Base-by-base conservation (phyloP, 1,284 basidiomycete species). In the Rhodotorula sp. region DNA sequence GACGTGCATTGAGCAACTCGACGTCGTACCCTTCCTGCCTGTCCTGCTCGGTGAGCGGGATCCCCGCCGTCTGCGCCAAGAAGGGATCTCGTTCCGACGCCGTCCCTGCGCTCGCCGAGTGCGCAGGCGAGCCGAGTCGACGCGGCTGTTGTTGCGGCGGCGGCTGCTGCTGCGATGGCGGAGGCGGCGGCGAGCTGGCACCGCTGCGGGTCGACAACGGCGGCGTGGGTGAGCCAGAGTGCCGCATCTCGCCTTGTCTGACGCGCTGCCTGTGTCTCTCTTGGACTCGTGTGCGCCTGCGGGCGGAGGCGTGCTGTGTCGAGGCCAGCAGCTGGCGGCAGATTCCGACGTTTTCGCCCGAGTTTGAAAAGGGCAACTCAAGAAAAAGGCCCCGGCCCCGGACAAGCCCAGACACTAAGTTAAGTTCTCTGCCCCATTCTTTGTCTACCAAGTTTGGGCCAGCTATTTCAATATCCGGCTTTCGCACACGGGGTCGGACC, bases 21-120 rank as follows among this genome's bases (percentile, higher is more conserved):
- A 76, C 68, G 43, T 76, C 74, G 72, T 76, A 76, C 10, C 74
- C 74, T 31, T 76, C 74, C 21, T 72, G 74, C 2, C 74, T 31
- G 62, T 76, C 74, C n/a, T 68, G 65, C 46, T 73, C 72, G n/a
- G 72, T 76, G 61, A 76, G 61, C 5, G 65, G 56, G 39, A 76
- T 69, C 20, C 59, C 64, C 2, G 65, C 70, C 15, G 68, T 62
- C 56, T 74, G 72, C 5, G 67, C 67, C 47, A 76, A 66, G 68
- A 74, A 76, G 10, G 74, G 74, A 52, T 76, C 74, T 18, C 61
- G 62, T 26, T 64, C 43, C 8, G 54, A 43, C 48, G 58, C 58
- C 5, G 31, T 51, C 26, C 29, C 49, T 16, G 46, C 46, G 54
- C 26, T 56, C 5, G n/a, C 15, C 54, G 54, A 56, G 23, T 29